Base-by-base conservation (phyloP, 768 basidiomycete genomes). In the Gyrodon lividus region DNA sequence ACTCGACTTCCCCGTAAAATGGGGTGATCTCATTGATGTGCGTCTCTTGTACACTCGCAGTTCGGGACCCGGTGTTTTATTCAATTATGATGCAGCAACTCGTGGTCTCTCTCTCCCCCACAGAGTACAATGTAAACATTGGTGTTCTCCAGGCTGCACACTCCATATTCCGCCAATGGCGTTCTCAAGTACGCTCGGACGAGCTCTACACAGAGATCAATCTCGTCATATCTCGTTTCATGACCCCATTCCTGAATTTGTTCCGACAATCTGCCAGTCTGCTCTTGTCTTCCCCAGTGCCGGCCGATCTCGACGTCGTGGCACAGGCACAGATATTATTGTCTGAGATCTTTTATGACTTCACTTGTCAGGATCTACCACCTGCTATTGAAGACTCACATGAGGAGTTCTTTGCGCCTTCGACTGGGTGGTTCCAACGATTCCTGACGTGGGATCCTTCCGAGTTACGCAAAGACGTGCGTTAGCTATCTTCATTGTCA, bases 121-220 rank as follows among this genome's bases (percentile, higher is more conserved):
- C 86, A 3, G 84, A 96, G 60, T 95, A 92, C 64, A 84, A 85
- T 52, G 68, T 90, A 56, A 98, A 97, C 68, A 75, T 95, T 20
- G 91, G 89, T 43, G 90, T 99, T 8, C 78, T 99, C 39, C 83
- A 97, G 64, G 94, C 94, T 0, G 94, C 94, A 0, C 97, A 98
- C 67, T 95, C 92, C 34, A 98, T 99, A 62, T 98, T 98, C 74
- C 81, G 77, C 38, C 87, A 86, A 42, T 99, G 96, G 96, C 83
- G 96, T 39, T 84, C 92, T 2, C 89, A 88, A 60, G 89, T 93
- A 56, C 84, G 93, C 51, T 88, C 90, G 12, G 88, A 99, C 70
- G 69, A 78, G 35, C 83, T 99, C 41, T 98, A 86, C 74, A 77
- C 84, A 4, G 89, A 88, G 61, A 98, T 99, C 76, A 97, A 96